Conservation (phyloP, 352 stramenopile species). For the Phytopythium montanum region DNA sequence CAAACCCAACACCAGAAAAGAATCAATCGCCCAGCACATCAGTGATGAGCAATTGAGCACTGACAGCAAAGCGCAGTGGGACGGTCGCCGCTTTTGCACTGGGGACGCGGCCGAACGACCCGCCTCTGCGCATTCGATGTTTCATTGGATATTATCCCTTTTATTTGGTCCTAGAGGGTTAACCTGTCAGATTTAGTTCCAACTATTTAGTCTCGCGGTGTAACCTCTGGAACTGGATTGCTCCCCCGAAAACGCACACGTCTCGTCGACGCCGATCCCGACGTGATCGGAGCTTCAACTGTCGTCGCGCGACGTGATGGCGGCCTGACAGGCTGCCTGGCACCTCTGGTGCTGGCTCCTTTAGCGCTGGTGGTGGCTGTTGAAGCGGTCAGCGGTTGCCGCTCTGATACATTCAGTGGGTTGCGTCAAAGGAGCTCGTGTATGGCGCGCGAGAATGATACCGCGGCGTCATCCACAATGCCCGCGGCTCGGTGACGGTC, state of each 20-base stretch:
- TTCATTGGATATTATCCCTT: not conserved
- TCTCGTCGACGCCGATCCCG: not conserved
- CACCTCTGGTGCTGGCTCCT: too few relatives aligned
- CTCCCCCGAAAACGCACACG: not conserved
- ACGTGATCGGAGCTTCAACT: not conserved
- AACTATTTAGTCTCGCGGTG: not conserved
- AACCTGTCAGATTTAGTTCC: not conserved
- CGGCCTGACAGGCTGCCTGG: too few relatives aligned
- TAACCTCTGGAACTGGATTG: not conserved
- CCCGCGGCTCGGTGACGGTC: too few relatives aligned
- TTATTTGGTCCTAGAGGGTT: not conserved
- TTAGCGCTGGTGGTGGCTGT: too few relatives aligned
- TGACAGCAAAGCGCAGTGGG: not conserved
- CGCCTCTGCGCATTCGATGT: not conserved
- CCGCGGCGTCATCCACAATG: not conserved
- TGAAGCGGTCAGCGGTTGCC: too few relatives aligned
- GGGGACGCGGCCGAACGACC: too few relatives aligned
- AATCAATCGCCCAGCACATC: not conserved
- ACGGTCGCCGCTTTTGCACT: not conserved
- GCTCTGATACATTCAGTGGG: too few relatives aligned
- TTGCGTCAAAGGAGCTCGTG: too few relatives aligned
- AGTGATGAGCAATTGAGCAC: too few relatives aligned
- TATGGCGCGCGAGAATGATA: too few relatives aligned
- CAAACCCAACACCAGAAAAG: not conserved
- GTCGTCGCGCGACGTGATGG: not conserved